These are phyloP conservation scores for Podospora pseudoanserina DNA, from an alignment of 495 filamentous ascomycete genomes.

Conservation along the genomic window DNA sequence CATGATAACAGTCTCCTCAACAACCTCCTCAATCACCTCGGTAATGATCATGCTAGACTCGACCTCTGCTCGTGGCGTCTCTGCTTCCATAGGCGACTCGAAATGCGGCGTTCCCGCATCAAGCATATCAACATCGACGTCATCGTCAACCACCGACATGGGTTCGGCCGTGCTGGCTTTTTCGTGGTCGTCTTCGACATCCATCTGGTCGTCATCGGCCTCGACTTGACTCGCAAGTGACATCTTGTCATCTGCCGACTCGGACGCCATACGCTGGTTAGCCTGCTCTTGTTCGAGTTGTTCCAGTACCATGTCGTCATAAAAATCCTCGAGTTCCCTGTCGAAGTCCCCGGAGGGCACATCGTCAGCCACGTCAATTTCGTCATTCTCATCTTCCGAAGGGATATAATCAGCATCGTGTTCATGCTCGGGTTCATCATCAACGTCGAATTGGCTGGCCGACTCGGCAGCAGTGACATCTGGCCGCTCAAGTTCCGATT, in stretches of 20 bases:
- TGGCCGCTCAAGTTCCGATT: neutral
- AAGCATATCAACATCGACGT: constrained; percentile 18
- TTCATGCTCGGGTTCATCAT: neutral
- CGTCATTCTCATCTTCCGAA: neutral
- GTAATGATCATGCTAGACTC: neutral
- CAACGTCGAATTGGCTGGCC: too few species aligned
- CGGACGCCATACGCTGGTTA: neutral
- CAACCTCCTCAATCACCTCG: constrained; percentile 1
- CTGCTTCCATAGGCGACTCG: neutral
- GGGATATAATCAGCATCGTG: neutral
- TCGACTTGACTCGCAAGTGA: constrained; percentile 20
- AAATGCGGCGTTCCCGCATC: constrained; percentile 1
- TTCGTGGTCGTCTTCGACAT: constrained; percentile 7
- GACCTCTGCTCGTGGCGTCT: neutral
- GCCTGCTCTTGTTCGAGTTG: neutral
- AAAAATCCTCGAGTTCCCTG: neutral
- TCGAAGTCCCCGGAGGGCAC: neutral
- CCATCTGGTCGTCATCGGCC: constrained; percentile 15
- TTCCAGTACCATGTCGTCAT: neutral
- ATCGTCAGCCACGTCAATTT: neutral
- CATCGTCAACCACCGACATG: neutral
- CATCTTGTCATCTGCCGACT: constrained; percentile 2
- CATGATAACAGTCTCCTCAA: neutral
- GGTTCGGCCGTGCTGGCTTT: constrained; percentile 16
- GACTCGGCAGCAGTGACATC: neutral